These are phyloP conservation scores for Phycomyces nitens DNA, from an alignment of 192 early-diverging fungal species.

Conservation along the genomic window DNA sequence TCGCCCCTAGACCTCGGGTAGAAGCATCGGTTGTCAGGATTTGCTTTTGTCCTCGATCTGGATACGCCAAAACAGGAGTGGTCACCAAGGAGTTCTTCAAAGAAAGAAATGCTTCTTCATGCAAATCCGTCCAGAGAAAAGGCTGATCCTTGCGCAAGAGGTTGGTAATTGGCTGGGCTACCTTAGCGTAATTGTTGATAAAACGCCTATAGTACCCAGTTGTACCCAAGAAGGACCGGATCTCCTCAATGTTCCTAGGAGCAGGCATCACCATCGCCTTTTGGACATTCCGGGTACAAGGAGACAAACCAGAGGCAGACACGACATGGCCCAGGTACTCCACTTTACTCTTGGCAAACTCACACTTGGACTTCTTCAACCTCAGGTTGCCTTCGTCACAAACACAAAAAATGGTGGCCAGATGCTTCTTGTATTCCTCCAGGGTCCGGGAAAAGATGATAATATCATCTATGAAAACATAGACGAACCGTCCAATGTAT, in stretches of 20 bases:
- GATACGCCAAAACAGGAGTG: slow-evolving; percentile 10
- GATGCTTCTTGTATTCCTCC: slow-evolving; percentile 18
- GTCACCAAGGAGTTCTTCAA: not conserved
- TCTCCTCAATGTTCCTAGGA: slow-evolving; percentile 12
- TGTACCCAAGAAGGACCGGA: slow-evolving; percentile 33
- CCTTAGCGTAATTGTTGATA: slow-evolving; percentile 28
- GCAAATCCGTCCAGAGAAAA: slow-evolving; percentile 12
- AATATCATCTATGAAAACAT: slow-evolving; percentile 39
- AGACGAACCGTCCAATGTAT: not conserved
- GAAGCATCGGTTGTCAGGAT: slow-evolving; percentile 6
- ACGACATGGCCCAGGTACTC: slow-evolving; percentile 6
- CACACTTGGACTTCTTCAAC: not conserved
- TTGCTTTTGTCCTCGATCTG: not conserved
- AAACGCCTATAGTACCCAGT: slow-evolving; percentile 37
- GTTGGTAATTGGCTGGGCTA: slow-evolving; percentile 18
- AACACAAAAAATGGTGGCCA: slow-evolving; percentile 17
- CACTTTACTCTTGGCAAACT: not conserved
- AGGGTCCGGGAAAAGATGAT: slow-evolving; percentile 24
- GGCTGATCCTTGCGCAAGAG: slow-evolving; percentile 22
- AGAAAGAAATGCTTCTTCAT: not conserved
- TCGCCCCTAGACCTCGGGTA: not conserved
- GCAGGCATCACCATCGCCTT: slow-evolving; percentile 19
- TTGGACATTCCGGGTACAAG: not conserved
- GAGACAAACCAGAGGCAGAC: not conserved
- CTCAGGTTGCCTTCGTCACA: slow-evolving; percentile 3